Conservation (phyloP, 169 alveolate species). For the Eimeria acervulina region DNA sequence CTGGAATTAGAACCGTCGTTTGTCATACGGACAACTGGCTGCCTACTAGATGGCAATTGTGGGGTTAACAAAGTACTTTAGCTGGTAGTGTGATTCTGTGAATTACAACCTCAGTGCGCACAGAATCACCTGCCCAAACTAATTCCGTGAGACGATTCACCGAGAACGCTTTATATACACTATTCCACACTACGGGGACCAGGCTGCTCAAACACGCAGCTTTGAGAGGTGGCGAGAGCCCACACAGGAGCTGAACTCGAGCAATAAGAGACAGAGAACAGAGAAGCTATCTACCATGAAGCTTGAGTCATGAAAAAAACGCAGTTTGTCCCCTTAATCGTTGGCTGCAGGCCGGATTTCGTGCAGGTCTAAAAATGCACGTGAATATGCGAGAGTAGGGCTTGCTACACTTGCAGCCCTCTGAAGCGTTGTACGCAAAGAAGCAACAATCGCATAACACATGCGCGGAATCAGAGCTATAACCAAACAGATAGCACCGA, state of each 20-base stretch:
- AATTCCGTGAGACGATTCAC: neutral
- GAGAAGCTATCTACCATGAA: neutral
- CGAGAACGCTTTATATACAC: neutral
- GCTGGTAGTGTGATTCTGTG: neutral
- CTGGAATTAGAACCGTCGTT: neutral
- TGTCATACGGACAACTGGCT: neutral
- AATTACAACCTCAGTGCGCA: neutral
- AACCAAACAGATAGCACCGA: neutral
- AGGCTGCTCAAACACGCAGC: too few relatives aligned
- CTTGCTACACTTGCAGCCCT: neutral
- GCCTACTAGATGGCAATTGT: neutral
- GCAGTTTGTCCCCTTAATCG: neutral
- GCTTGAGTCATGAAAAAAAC: neutral
- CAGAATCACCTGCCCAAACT: neutral
- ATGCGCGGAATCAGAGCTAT: neutral
- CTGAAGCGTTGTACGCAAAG: neutral
- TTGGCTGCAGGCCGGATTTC: neutral
- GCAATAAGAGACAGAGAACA: too few relatives aligned
- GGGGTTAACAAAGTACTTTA: neutral
- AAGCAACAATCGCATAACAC: neutral
- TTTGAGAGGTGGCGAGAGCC: too few relatives aligned
- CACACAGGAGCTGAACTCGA: too few relatives aligned
- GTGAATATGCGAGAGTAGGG: neutral
- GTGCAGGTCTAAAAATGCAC: neutral
- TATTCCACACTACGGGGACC: neutral